Evolutionary conservation across 106 monocot species (phyloP).

Genomic region (Dioscorea dumetorum): DNA sequence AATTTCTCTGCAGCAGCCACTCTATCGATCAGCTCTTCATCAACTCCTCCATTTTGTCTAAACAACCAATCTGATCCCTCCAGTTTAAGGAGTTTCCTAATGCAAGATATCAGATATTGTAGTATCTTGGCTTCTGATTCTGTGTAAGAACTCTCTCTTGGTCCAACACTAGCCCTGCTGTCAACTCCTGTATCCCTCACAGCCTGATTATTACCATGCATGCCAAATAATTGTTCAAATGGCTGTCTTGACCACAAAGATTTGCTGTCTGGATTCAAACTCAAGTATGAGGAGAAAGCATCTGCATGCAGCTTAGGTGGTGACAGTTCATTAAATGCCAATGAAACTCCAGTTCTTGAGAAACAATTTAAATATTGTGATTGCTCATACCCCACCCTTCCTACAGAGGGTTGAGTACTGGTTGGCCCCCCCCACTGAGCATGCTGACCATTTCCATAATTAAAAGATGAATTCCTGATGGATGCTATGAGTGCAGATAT

Average conservation of each 20-base stretch:
- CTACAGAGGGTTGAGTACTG: slow-evolving; percentile 28
- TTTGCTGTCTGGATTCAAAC: slow-evolving; percentile 41
- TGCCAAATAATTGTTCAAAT: slow-evolving; percentile 77
- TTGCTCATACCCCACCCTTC: slow-evolving; percentile 35
- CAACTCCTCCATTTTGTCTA: slow-evolving; percentile 54
- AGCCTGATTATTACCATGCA: slow-evolving; percentile 18
- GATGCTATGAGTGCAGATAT: slow-evolving; percentile 63
- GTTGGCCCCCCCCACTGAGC: slow-evolving; percentile 31
- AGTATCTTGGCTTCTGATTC: slow-evolving; percentile 65
- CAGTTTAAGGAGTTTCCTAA: slow-evolving; percentile 76
- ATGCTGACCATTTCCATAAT: slow-evolving; percentile 26
- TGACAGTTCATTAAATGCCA: slow-evolving; percentile 65
- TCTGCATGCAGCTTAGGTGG: slow-evolving; percentile 41
- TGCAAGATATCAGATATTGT: slow-evolving; percentile 51
- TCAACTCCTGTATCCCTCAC: slow-evolving; percentile 9
- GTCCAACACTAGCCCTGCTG: slow-evolving; percentile 8
- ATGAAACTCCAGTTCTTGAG: slow-evolving; percentile 36
- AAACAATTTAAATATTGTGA: slow-evolving; percentile 32
- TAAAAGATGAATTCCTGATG: slow-evolving; percentile 39
- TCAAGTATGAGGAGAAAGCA: slow-evolving; percentile 31
- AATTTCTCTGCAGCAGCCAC: slow-evolving; percentile 49
- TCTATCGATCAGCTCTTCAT: slow-evolving; percentile 69
- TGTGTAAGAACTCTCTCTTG: slow-evolving; percentile 34
- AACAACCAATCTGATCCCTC: slow-evolving; percentile 93
- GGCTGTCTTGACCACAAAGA: slow-evolving; percentile 90